Evolutionary conservation across 352 stramenopile genomes (phyloP).

Genomic region (Globisporangium orthogonon): DNA sequence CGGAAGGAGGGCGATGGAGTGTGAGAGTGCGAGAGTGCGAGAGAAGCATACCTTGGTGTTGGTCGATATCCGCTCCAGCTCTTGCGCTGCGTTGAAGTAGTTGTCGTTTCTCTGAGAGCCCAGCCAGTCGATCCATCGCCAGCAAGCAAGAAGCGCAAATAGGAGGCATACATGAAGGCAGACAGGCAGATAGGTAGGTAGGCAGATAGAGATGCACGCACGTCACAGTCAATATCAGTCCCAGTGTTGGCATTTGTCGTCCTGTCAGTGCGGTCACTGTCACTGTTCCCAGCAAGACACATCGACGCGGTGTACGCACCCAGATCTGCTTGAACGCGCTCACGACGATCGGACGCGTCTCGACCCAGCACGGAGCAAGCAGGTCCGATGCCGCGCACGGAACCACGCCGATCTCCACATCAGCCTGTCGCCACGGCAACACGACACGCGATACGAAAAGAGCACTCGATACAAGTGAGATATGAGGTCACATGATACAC

Average conservation of each 20-base stretch:
- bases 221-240: too few species aligned
- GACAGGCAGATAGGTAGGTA: too few species aligned
- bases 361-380: slow-evolving; percentile 60
- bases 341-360: slow-evolving; percentile 47
- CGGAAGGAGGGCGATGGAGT: background rate
- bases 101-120: slow-evolving; percentile 42
- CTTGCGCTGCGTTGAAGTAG: slow-evolving; percentile 46
- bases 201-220: too few species aligned
- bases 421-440: slow-evolving; percentile 19
- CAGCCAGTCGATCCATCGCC: background rate
- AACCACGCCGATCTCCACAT: slow-evolving; percentile 67
- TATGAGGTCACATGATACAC: too few species aligned
- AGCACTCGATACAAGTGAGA: too few species aligned
- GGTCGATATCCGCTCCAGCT: slow-evolving; percentile 57
- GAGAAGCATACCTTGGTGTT: slow-evolving; percentile 35
- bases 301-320: slow-evolving; percentile 17
- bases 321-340: slow-evolving; percentile 62
- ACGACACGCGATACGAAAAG: background rate
- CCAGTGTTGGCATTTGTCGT: too few species aligned
- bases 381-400: slow-evolving; percentile 42
- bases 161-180: too few species aligned
- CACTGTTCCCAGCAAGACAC: background rate
- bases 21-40: too few species aligned
- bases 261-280: background rate
- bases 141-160: too few species aligned